Base-by-base conservation (phyloP, 73 alveolate genomes). In the Paramecium sonneborni region DNA sequence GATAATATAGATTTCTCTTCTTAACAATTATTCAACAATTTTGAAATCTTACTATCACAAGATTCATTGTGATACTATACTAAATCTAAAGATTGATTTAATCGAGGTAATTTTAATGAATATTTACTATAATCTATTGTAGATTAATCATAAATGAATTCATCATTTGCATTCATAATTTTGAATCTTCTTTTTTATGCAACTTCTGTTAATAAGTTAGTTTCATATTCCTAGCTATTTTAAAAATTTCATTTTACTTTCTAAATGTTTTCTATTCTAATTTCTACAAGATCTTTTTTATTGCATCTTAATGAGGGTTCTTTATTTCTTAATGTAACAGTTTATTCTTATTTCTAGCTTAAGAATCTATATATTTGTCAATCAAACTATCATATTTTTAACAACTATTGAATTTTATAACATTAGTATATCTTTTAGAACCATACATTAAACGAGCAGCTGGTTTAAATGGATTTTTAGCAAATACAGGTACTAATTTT, bases 401-500 rank as follows among this genome's bases (percentile, higher is more conserved):
- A 32, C 84, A 62, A 32, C 84, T 62, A 62, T 62, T 62, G 84
- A 62, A 62, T 62, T 62, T 62, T 26, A 62, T 62, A 30, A n/a
- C 84, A 62, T 62, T 62, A 11, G 84, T 62, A 24, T 62, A 62
- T 62, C 84, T 62, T 21, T 62, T 62, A 7, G 84, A 62, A 26
- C 84, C 84, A 62, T 62, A 62, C 84, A 62, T 62, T 30, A 62
- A 62, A 30, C 44, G 39, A 26, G 84, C 84, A 2, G 84, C 84
- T 23, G 84, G 24, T 0, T 6, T 46, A 46, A 46, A 46, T 5
- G 6, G 57, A 46, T 46, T 62, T 62, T 62, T 62, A 2, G 44
- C 39, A n/a, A 62, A 62, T 20, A 62, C 84, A 23, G 84, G 84
- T 62, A 62, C 84, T 62, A 62, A 30, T 62, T 62, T 62, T 32